Evolutionary conservation across 2,329 filamentous ascomycete genomes (phyloP).

Genomic region (Alternaria viburni): DNA sequence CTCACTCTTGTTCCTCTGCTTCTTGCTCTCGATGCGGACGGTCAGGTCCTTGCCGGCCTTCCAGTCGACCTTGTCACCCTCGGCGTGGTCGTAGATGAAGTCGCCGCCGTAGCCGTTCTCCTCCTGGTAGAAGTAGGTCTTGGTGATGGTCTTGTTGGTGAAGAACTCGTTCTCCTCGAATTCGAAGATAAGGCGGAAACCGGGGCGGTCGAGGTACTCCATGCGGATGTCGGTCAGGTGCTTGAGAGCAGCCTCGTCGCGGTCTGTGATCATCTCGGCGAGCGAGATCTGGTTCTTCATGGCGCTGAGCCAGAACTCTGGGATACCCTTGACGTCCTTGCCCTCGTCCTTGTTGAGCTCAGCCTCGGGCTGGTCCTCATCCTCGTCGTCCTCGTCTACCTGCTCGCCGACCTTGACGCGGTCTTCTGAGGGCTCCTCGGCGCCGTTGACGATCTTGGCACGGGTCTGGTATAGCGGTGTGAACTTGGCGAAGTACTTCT

Average conservation of each 20-base stretch:
- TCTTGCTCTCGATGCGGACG: constrained; percentile 96
- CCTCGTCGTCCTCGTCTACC: constrained; percentile 69
- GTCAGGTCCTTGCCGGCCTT: constrained; percentile 92
- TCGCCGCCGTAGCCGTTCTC: constrained; percentile 98
- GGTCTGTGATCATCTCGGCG: constrained; percentile 97
- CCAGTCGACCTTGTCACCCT: constrained; percentile 98
- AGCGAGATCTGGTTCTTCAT: constrained; percentile 99
- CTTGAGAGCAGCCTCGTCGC: constrained; percentile 93
- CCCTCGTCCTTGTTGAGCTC: constrained; percentile 65
- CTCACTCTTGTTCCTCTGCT: constrained; percentile 99
- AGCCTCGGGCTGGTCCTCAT: constrained; percentile 57
- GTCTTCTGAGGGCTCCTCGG: constrained; percentile 80
- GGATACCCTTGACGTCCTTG: constrained; percentile 76
- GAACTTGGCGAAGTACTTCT: constrained; percentile 99
- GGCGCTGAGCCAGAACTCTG: constrained; percentile 98
- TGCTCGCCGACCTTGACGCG: constrained; percentile 88
- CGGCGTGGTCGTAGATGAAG: constrained; percentile 99
- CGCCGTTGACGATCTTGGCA: constrained; percentile 88
- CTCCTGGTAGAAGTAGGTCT: constrained; percentile 99
- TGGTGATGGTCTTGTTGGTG: constrained; percentile 94
- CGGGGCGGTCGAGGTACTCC: constrained; percentile 98
- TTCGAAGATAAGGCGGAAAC: constrained; percentile 98
- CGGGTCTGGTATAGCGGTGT: constrained; percentile 96
- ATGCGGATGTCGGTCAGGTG: constrained; percentile 91
- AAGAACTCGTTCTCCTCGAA: constrained; percentile 96